phyloP scores from a whole-genome alignment of 139 green algal genomes.

The Picochlorum costavermella region DNA sequence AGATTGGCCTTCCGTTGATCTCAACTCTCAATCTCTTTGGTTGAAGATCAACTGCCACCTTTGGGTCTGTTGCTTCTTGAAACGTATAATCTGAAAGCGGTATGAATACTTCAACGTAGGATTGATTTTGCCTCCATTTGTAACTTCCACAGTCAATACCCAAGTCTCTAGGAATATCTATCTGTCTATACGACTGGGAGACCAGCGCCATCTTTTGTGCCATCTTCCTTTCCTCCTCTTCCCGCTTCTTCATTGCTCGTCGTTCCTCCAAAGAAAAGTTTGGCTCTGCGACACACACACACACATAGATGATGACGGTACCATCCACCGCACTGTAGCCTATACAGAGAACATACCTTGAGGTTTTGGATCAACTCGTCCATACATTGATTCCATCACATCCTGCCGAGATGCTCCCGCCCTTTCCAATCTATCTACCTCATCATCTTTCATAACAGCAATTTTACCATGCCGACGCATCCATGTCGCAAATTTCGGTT shows the following conservation, averaged over 20 bases:
- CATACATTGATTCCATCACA: slow-evolving; percentile 85
- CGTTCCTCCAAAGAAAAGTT: slow-evolving; percentile 44
- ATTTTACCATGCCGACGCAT: slow-evolving; percentile 73
- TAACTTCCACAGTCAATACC: slow-evolving; percentile 45
- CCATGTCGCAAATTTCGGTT: slow-evolving; percentile 81
- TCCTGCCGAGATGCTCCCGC: slow-evolving; percentile 46
- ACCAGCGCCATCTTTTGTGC: slow-evolving; percentile 4
- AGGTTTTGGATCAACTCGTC: slow-evolving; percentile 66
- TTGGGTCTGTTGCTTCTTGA: not conserved
- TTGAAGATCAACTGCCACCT: slow-evolving; percentile 31
- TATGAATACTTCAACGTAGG: slow-evolving; percentile 65
- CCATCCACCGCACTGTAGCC: not conserved
- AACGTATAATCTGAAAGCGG: slow-evolving; percentile 29
- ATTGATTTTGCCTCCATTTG: slow-evolving; percentile 82
- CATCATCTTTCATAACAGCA: slow-evolving; percentile 66
- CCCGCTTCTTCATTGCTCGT: slow-evolving; percentile 24
- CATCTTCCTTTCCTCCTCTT: slow-evolving; percentile 14
- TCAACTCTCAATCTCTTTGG: slow-evolving; percentile 30
- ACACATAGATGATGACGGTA: slow-evolving; percentile 15
- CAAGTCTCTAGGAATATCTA: slow-evolving; percentile 39
- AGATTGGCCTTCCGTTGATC: slow-evolving; percentile 29
- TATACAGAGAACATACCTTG: slow-evolving; percentile 21
- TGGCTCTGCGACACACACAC: slow-evolving; percentile 8
- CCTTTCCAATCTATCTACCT: slow-evolving; percentile 81
- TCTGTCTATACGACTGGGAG: slow-evolving; percentile 8